These are phyloP conservation scores for Hippophae tibetana DNA, from an alignment of 306 rosid genomes.

Conservation along the genomic window DNA sequence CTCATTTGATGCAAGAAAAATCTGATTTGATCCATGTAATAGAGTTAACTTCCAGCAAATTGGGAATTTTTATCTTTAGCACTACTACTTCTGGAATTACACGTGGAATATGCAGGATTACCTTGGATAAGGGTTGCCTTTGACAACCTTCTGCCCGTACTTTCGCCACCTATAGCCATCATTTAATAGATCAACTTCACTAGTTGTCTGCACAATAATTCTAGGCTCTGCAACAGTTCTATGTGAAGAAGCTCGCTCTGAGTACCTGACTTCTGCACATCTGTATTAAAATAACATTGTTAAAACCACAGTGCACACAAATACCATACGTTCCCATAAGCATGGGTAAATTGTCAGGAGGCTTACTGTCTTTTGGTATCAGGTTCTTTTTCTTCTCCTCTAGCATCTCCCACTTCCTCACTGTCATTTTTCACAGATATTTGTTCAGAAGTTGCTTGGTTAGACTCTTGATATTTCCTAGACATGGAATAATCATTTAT, in stretches of 20 bases:
- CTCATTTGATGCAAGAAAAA: conserved; percentile 36
- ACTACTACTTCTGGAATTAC: neutral
- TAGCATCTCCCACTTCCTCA: conserved; percentile 51
- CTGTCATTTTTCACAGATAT: conserved; percentile 55
- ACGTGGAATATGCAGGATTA: conserved; percentile 18
- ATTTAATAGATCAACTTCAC: conserved; percentile 76
- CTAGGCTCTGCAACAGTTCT: conserved; percentile 68
- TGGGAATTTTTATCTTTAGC: neutral
- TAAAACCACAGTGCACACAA: conserved; percentile 6
- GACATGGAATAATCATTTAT: conserved; percentile 3
- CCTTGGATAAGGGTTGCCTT: conserved; percentile 89
- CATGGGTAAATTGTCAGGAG: neutral
- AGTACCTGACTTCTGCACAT: conserved; percentile 32
- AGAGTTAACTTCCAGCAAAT: too few relatives aligned
- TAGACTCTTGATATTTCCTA: conserved; percentile 45
- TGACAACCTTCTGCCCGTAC: conserved; percentile 77
- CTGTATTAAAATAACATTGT: conserved; percentile 26
- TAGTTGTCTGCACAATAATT: conserved; percentile 80
- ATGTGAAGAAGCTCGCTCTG: conserved; percentile 56
- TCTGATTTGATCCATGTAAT: conserved; percentile 10
- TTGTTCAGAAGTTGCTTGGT: conserved; percentile 46
- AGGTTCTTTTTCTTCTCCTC: conserved; percentile 50
- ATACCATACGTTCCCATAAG: neutral
- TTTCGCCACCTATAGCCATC: conserved; percentile 90
- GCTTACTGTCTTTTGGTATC: conserved; percentile 55